Evolutionary conservation across 805 yeast genomes (phyloP).

Genomic region (Saccharomycopsis fodiens): DNA sequence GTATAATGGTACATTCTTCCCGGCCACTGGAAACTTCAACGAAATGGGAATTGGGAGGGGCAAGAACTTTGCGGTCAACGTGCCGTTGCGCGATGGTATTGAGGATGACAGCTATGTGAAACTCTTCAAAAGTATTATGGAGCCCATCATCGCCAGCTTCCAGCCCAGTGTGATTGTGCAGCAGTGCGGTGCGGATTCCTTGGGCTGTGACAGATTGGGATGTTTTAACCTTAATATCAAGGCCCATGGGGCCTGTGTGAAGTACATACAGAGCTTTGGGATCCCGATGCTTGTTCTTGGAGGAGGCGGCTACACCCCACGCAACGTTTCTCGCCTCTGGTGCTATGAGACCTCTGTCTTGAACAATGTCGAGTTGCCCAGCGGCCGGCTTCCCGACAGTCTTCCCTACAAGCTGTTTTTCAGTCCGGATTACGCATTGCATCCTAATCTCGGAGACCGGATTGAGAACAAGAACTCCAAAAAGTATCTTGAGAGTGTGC

Average conservation of each 20-base stretch:
- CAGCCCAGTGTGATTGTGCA: constrained; percentile 91
- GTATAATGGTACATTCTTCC: constrained; percentile 82
- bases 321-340: constrained; percentile 94
- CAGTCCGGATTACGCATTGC: constrained; percentile 86
- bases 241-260: constrained; percentile 95
- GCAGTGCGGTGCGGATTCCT: constrained; percentile 96
- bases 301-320: constrained; percentile 97
- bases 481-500: constrained; percentile 72
- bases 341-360: constrained; percentile 84
- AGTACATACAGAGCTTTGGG: constrained; percentile 80
- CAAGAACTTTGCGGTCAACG: constrained; percentile 75
- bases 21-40: constrained; percentile 83
- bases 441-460: constrained; percentile 72
- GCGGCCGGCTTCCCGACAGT: constrained; percentile 51
- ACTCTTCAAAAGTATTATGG: constrained; percentile 76
- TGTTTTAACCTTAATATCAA: constrained; percentile 86
- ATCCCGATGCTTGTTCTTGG: constrained; percentile 88
- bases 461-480: constrained; percentile 82
- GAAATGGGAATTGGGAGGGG: constrained; percentile 84
- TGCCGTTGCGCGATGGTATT: constrained; percentile 85
- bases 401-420: constrained; percentile 77
- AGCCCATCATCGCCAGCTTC: constrained; percentile 83
- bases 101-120: constrained; percentile 82
- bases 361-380: constrained; percentile 52
- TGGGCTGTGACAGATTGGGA: constrained; percentile 89